phyloP scores from a whole-genome alignment of 164 flowering plant genomes.

The Umbellularia californica region DNA sequence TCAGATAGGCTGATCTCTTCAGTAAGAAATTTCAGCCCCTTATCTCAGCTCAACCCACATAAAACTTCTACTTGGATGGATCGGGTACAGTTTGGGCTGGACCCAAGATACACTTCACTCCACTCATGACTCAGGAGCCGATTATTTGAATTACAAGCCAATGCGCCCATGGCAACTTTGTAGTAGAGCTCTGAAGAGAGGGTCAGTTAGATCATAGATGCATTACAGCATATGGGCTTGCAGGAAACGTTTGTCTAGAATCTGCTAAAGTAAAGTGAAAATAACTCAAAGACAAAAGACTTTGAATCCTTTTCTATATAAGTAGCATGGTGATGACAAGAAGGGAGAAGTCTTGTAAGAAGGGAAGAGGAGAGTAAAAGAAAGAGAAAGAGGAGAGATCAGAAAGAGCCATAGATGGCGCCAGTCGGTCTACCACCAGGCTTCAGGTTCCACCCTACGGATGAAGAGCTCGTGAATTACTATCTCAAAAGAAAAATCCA shows the following conservation, averaged over 20 bases:
- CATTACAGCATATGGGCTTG: constrained; percentile 37
- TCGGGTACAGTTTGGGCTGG: too few species aligned
- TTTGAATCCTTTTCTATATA: constrained; percentile 49
- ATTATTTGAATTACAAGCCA: too few species aligned
- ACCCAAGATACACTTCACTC: too few species aligned
- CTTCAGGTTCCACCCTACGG: constrained; percentile 88
- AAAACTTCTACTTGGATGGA: too few species aligned
- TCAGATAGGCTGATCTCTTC: too few species aligned
- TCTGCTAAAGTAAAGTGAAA: constrained; percentile 70
- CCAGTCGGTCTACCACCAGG: constrained; percentile 89
- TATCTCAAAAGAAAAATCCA: constrained; percentile 81
- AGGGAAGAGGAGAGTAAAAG: not conserved
- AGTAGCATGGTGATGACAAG: constrained; percentile 7
- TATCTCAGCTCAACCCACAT: too few species aligned
- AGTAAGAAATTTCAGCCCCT: too few species aligned
- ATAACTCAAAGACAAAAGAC: constrained; percentile 43
- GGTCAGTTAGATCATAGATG: not conserved
- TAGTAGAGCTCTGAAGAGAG: constrained; percentile 1
- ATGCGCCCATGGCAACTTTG: too few species aligned
- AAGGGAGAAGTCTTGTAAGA: constrained; percentile 1
- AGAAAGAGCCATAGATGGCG: constrained; percentile 37
- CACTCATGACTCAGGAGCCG: too few species aligned
- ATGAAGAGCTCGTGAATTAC: constrained; percentile 85
- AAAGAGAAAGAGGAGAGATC: constrained; percentile 3
- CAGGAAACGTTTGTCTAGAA: constrained; percentile 74